A percentile compares a stretch with the other conserved stretches of the same genome.
These are phyloP conservation scores for Wickerhamiella australiensis DNA, from an alignment of 805 yeast species.

Conservation along the genomic window DNA sequence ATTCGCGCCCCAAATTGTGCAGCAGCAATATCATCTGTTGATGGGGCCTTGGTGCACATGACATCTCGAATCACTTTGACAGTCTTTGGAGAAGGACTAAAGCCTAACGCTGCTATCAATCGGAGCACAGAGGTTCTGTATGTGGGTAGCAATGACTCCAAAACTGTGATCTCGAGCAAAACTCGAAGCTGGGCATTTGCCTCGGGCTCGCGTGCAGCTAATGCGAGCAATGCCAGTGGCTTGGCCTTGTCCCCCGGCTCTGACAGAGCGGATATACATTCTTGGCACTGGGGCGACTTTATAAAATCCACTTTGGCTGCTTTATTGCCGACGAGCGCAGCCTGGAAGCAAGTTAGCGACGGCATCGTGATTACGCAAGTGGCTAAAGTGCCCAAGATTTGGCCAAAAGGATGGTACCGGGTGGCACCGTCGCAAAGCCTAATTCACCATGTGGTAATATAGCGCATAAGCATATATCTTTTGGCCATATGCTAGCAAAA, in stretches of 20 bases:
- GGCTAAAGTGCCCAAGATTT: not conserved
- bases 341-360: not conserved
- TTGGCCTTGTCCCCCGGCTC: not conserved
- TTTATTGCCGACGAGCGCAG: not conserved
- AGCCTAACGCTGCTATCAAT: not conserved
- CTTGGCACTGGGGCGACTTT: not conserved
- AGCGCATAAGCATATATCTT: too few relatives aligned
- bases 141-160: not conserved
- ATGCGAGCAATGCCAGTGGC: not conserved
- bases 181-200: not conserved
- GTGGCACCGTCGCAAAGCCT: too few relatives aligned
- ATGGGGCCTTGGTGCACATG: not conserved
- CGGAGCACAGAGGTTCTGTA: not conserved
- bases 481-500: too few relatives aligned
- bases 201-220: constrained; percentile 9
- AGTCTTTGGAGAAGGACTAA: not conserved
- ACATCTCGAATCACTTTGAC: not conserved
- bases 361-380: not conserved
- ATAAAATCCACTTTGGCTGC: not conserved
- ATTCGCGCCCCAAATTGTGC: constrained; percentile 1
- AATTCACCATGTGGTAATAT: too few relatives aligned
- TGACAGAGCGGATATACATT: not conserved
- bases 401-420: not conserved
- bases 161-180: not conserved
- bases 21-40: not conserved